Conservation (phyloP, 1,284 basidiomycete species). For the Pterulicium gracile region DNA sequence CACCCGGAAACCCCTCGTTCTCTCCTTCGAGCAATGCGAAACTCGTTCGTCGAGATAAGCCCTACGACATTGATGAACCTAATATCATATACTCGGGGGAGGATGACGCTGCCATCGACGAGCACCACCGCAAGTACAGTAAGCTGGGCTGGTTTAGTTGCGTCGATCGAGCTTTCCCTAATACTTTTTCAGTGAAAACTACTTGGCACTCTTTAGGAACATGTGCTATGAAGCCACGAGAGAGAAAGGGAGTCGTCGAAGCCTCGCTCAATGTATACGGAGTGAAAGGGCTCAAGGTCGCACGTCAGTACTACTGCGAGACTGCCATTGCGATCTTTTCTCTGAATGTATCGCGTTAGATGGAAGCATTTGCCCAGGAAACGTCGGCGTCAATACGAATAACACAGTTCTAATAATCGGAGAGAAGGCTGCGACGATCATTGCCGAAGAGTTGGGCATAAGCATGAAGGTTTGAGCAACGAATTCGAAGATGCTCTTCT, state of each 20-base stretch:
- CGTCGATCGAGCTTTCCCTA: slow-evolving; percentile 10
- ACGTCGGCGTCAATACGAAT: slow-evolving; percentile 15
- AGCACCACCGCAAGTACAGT: slow-evolving; percentile 24
- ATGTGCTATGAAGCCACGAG: slow-evolving; percentile 54
- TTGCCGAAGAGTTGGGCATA: slow-evolving; percentile 12
- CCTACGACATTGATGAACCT: slow-evolving; percentile 7
- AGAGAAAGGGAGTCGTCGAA: slow-evolving; percentile 51
- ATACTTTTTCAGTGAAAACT: slow-evolving; percentile 24
- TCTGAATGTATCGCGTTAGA: slow-evolving; percentile 18
- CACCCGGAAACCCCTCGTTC: slow-evolving; percentile 37
- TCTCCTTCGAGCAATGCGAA: slow-evolving; percentile 14
- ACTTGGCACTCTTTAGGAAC: slow-evolving; percentile 54
- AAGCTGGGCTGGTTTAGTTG: slow-evolving; percentile 2
- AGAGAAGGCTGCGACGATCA: slow-evolving; percentile 12
- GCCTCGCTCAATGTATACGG: slow-evolving; percentile 53
- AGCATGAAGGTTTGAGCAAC: no score
- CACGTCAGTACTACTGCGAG: slow-evolving; percentile 16
- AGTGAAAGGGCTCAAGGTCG: slow-evolving; percentile 45
- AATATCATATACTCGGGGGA: slow-evolving; percentile 9
- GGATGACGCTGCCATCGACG: slow-evolving; percentile 18
- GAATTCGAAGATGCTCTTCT: no score
- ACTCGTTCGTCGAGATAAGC: slow-evolving; percentile 12
- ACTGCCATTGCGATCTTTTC: neutral
- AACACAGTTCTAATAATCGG: slow-evolving; percentile 9
- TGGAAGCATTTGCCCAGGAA: slow-evolving; percentile 20